phyloP scores from a whole-genome alignment of 192 early-diverging fungal genomes.

The Rhizoclosmatium globosum region DNA sequence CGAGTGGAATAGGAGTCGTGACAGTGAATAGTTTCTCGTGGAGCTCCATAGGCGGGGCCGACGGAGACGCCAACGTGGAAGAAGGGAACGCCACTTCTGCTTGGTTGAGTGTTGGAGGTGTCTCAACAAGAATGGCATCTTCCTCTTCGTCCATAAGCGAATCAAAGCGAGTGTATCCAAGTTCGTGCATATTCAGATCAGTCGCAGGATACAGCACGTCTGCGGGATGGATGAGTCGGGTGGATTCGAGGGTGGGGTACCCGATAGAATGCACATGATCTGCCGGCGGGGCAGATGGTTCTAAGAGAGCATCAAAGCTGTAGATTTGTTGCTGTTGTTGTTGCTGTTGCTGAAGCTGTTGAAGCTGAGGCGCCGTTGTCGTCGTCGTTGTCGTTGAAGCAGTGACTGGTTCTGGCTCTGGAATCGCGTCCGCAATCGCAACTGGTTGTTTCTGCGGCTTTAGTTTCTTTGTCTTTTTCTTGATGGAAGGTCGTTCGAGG shows the following conservation, averaged over 20 bases:
- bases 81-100: not conserved
- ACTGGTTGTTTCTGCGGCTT: not conserved
- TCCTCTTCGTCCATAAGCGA: not conserved
- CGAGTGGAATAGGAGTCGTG: constrained; percentile 11
- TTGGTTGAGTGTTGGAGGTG: not conserved
- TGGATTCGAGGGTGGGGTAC: not conserved
- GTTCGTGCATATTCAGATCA: not conserved
- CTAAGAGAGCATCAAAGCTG: not conserved
- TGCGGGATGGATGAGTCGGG: not conserved
- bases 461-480: not conserved
- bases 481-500: not conserved
- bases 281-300: not conserved
- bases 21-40: not conserved
- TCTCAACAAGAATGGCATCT: not conserved
- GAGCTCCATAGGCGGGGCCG: constrained; percentile 25
- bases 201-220: not conserved
- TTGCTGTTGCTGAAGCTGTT: not conserved
- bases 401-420: not conserved
- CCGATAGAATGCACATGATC: not conserved
- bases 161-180: not conserved
- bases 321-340: not conserved
- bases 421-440: not conserved
- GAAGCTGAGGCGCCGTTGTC: not conserved
- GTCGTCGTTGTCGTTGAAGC: not conserved
- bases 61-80: not conserved